Conservation (phyloP, 192 early-diverging fungal genomes). For the Gonapodya prolifera region DNA sequence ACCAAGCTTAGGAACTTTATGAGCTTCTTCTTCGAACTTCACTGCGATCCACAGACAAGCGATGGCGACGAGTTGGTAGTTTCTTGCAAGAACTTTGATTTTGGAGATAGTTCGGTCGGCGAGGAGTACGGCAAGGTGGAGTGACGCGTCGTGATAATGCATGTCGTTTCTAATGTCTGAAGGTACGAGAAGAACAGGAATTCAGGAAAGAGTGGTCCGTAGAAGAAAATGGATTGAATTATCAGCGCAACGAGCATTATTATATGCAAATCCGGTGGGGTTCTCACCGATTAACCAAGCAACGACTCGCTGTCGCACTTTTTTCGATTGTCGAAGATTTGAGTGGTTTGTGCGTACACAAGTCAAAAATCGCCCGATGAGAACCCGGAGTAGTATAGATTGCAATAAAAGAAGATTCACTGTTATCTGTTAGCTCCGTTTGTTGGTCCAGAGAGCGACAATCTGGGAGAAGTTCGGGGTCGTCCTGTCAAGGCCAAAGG, state of each 20-base stretch:
- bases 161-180: background rate
- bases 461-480: background rate
- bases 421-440: background rate
- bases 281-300: background rate
- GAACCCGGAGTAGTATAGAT: background rate
- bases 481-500: background rate
- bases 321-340: too few relatives aligned
- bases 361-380: too few relatives aligned
- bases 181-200: background rate
- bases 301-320: background rate
- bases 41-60: background rate
- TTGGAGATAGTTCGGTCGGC: background rate
- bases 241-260: background rate
- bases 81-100: background rate
- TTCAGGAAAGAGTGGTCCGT: background rate
- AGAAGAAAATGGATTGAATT: too few relatives aligned
- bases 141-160: background rate
- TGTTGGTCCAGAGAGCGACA: background rate
- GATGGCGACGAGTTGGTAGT: background rate
- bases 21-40: background rate
- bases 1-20: background rate
- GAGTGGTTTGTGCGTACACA: too few relatives aligned
- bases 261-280: background rate
- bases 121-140: background rate
- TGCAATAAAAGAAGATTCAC: background rate